Base-by-base conservation (phyloP, 371 early-diverging fungal species). In the Dichotomocladium elegans region DNA sequence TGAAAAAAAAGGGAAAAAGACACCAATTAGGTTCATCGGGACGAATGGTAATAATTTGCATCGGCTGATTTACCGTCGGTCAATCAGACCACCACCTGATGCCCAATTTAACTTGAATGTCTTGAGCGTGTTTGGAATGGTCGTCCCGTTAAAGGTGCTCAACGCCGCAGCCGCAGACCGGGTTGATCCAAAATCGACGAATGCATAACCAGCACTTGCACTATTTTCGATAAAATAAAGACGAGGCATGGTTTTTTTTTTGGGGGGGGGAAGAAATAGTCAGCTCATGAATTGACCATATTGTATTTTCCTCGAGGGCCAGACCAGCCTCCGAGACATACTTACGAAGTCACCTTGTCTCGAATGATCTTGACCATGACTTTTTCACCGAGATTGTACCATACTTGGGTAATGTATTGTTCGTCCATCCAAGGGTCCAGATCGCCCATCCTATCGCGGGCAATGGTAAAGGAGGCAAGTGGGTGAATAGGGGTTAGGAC, bases 351-450 rank as follows among this genome's bases (percentile, higher is more conserved):
- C 46, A 74, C 22, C 71, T 59, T 64, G 69, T 96, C 92, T 86
- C 92, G 68, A 87, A 89, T 91, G 35, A 91, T 79, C 68, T 95
- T 95, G 45, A 93, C 92, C 9, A 81, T 66, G 5, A 91, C 90
- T 28, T 64, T 53, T 61, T 90, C 89, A 25, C 90, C 90, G 28
- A 82, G 47, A 17, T 59, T 64, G 24, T 64, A 73, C 93, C 92
- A 93, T 4, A 87, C 57, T 60, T 85, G 79, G 19, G 77, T 70
- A 42, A 93, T 67, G 66, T 73, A 91, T 43, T 72, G 74, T 51
- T 93, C 92, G 63, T 89, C 89, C 92, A 90, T 90, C 90, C 91
- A 90, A 6, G 81, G 75, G 55, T 91, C 91, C 15, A 92, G 72
- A 53, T 90, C 90, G 41, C 90, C 90, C 90, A 88, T 88, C 90